Evolutionary conservation across 805 yeast species (phyloP).

Genomic region (Suhomyces canberraensis): DNA sequence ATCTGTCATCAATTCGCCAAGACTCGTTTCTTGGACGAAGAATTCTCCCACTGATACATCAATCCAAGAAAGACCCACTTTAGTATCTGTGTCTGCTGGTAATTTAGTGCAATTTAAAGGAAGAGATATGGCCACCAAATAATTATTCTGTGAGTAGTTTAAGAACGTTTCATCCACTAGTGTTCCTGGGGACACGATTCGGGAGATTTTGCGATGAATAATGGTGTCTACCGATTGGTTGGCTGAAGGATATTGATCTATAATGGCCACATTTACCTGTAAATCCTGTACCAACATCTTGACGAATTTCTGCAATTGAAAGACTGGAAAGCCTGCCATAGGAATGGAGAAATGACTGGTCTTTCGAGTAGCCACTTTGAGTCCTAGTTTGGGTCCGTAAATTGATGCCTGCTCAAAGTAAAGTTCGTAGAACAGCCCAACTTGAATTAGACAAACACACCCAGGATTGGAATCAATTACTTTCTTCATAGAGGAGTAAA

Average conservation of each 20-base stretch:
- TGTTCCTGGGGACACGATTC: slow-evolving; percentile 92
- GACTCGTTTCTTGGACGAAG: slow-evolving; percentile 59
- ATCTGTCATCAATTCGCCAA: slow-evolving; percentile 63
- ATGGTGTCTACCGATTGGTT: slow-evolving; percentile 22
- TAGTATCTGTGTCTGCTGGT: slow-evolving; percentile 38
- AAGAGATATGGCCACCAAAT: slow-evolving; percentile 59
- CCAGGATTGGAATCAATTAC: slow-evolving; percentile 35
- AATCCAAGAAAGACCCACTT: slow-evolving; percentile 80
- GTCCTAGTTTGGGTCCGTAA: slow-evolving; percentile 66
- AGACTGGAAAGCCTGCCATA: slow-evolving; percentile 90
- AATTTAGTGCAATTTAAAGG: slow-evolving; percentile 44
- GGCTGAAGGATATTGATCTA: slow-evolving; percentile 55
- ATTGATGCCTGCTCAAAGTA: slow-evolving; percentile 85
- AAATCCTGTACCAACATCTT: slow-evolving; percentile 68
- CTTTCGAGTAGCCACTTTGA: slow-evolving; percentile 61
- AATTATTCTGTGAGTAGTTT: slow-evolving; percentile 70
- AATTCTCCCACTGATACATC: slow-evolving; percentile 84
- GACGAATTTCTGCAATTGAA: slow-evolving; percentile 68
- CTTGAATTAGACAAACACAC: slow-evolving; percentile 56
- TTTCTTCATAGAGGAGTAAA: slow-evolving; percentile 30
- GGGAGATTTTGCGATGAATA: slow-evolving; percentile 65
- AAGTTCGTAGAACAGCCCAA: slow-evolving; percentile 83
- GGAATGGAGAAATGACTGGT: slow-evolving; percentile 48
- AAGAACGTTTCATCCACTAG: slow-evolving; percentile 81
- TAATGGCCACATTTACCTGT: slow-evolving; percentile 71